These are phyloP conservation scores for Leishmania arabica DNA, from an alignment of 208 protist genomes.

Conservation along the genomic window DNA sequence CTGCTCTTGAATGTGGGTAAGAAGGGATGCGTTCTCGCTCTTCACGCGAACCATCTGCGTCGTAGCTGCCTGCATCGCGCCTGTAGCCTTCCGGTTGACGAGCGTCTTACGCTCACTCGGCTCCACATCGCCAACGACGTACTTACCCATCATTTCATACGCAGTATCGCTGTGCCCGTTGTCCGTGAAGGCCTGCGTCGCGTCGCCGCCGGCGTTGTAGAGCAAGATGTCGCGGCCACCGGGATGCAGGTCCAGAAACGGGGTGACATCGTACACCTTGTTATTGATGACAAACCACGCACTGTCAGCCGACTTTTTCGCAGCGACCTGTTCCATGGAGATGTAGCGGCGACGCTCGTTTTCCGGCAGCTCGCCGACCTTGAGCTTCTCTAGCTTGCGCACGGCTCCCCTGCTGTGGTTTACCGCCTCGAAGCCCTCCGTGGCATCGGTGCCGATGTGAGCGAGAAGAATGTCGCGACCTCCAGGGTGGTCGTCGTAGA, in stretches of 20 bases:
- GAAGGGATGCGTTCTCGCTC: slow-evolving; percentile 41
- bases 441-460: slow-evolving; percentile 74
- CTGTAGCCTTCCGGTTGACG: slow-evolving; percentile 25
- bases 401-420: slow-evolving; percentile 60
- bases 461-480: slow-evolving; percentile 71
- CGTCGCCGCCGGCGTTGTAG: slow-evolving; percentile 68
- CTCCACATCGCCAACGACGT: slow-evolving; percentile 54
- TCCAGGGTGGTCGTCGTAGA: slow-evolving; percentile 83
- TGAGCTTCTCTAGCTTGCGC: slow-evolving; percentile 41
- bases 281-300: slow-evolving; percentile 85
- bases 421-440: slow-evolving; percentile 71
- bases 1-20: slow-evolving; percentile 55
- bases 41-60: slow-evolving; percentile 11
- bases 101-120: slow-evolving; percentile 36
- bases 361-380: slow-evolving; percentile 52
- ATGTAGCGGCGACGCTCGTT: slow-evolving; percentile 43
- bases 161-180: slow-evolving; percentile 64
- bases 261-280: slow-evolving; percentile 84
- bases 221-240: slow-evolving; percentile 81
- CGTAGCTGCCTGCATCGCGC: not conserved
- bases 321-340: slow-evolving; percentile 32
- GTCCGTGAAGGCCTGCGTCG: slow-evolving; percentile 69
- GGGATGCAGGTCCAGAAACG: slow-evolving; percentile 79
- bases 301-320: slow-evolving; percentile 38
- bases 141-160: slow-evolving; percentile 59